Conservation (phyloP, 2,329 filamentous ascomycete species). For the Westerdykella ornata region DNA sequence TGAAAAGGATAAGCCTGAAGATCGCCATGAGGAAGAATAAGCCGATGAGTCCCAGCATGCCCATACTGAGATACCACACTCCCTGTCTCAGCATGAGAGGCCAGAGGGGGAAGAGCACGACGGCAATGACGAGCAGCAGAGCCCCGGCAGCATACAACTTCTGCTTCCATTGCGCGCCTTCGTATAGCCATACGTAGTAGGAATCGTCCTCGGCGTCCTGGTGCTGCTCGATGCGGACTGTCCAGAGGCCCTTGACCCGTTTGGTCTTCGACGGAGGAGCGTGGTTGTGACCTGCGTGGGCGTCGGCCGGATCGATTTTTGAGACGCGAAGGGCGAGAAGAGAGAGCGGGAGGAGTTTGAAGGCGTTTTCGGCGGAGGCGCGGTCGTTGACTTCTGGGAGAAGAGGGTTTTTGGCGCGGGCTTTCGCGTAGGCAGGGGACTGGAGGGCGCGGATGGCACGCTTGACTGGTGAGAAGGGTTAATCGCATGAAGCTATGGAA, state of each 20-base stretch:
- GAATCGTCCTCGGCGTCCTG: conserved; percentile 81
- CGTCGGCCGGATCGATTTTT: conserved; percentile 72
- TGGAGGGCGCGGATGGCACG: conserved; percentile 85
- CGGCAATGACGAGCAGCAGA: conserved; percentile 72
- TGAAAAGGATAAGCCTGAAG: conserved; percentile 90
- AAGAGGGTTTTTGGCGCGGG: conserved; percentile 77
- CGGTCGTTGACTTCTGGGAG: conserved; percentile 85
- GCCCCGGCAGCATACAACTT: conserved; percentile 85
- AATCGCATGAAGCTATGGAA: neutral
- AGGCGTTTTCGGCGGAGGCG: conserved; percentile 81
- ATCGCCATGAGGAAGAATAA: conserved; percentile 98
- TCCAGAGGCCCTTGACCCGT: conserved; percentile 93
- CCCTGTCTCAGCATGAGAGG: conserved; percentile 83
- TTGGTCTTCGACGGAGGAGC: conserved; percentile 59
- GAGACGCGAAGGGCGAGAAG: conserved; percentile 85
- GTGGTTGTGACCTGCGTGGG: conserved; percentile 55
- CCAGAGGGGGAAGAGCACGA: conserved; percentile 96
- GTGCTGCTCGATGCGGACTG: conserved; percentile 89
- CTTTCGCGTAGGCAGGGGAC: conserved; percentile 84
- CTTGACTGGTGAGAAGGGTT: conserved; percentile 60
- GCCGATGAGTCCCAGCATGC: conserved; percentile 78
- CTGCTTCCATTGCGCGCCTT: conserved; percentile 87
- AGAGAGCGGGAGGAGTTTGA: conserved; percentile 90
- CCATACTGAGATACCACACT: conserved; percentile 96
- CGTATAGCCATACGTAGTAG: conserved; percentile 96